Base-by-base conservation (phyloP, 352 stramenopile species). In the Phytophthora nicotianae region DNA sequence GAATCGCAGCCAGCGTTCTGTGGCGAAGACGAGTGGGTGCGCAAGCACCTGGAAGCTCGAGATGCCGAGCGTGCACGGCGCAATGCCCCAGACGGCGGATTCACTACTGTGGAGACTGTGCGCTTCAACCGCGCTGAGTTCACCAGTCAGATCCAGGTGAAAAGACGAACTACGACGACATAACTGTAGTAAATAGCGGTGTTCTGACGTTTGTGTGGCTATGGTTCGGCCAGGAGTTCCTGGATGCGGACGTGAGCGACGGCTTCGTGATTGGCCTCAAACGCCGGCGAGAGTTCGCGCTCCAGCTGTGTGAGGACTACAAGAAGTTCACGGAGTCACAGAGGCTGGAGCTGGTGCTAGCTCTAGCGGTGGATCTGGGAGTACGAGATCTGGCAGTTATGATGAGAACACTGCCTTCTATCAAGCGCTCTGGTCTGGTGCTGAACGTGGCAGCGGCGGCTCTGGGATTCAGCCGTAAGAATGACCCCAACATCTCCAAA, bases 211-310 rank as follows among this genome's bases (percentile, higher is more conserved):
- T 65, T 10, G n/a, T n/a, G n/a, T n/a, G n/a, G n/a, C 4, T 42
- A 9, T 9, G 8, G n/a, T 13, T 20, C 32, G 21, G 0, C 1
- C 35, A 89, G 80, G 68, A 75, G 46, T 78, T 91, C 10, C 53
- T 93, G 29, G 80, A 86, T 40, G 78, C 72, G 6, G 81, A 93
- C 16, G 77, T 81, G 40, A 86, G 79, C 54, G 82, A 86, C n/a
- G 86, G 86, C 37, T 95, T 95, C 45, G 86, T 95, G 24, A 90
- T 92, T 45, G 80, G 81, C 3, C 73, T 93, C 49, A 95, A 95
- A 70, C 77, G 77, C 16, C 81, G 82, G 3, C 77, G 83, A 58
- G 86, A 93, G 58, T 91, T 95, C 42, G 86, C 84, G 33, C 62
- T 83, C 51, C 77, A 86, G 65, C 67, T 93, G 37, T 93, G 84